Evolutionary conservation across 345 rosid genomes (phyloP).

Genomic region (Pistacia integerrima): DNA sequence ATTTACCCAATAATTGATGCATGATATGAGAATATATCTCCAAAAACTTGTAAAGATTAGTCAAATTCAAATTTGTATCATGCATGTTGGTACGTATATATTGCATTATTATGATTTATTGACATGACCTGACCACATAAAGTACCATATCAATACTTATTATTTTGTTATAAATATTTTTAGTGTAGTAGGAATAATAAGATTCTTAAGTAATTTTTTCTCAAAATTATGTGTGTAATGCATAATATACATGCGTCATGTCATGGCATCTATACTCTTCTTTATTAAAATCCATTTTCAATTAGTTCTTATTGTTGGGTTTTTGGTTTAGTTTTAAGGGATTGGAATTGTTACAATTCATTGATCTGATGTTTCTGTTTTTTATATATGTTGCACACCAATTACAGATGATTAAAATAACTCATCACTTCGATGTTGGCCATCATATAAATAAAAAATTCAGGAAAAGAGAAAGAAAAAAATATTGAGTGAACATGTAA

Average conservation of each 20-base stretch:
- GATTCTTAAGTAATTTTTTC: not conserved
- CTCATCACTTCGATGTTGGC: not conserved
- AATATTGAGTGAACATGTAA: not conserved
- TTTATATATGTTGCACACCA: not conserved
- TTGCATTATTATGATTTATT: too few relatives aligned
- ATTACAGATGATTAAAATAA: not conserved
- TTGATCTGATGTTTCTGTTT: not conserved
- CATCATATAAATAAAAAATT: not conserved
- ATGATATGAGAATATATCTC: not conserved
- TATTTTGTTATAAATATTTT: conserved; percentile 10
- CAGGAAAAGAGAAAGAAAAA: not conserved
- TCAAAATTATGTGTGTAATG: too few relatives aligned
- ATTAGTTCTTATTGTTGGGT: not conserved
- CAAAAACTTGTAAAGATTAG: not conserved
- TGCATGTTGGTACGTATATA: too few relatives aligned
- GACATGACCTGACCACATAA: not conserved
- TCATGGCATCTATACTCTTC: not conserved
- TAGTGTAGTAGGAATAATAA: not conserved
- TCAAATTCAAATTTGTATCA: not conserved
- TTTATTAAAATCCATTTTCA: conserved; percentile 7
- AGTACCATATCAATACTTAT: not conserved
- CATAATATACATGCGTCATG: not conserved
- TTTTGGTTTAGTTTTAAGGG: not conserved
- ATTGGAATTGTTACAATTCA: not conserved
- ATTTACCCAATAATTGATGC: not conserved